phyloP scores from a whole-genome alignment of 2,329 filamentous ascomycete genomes.

The Zymoseptoria passerinii region DNA sequence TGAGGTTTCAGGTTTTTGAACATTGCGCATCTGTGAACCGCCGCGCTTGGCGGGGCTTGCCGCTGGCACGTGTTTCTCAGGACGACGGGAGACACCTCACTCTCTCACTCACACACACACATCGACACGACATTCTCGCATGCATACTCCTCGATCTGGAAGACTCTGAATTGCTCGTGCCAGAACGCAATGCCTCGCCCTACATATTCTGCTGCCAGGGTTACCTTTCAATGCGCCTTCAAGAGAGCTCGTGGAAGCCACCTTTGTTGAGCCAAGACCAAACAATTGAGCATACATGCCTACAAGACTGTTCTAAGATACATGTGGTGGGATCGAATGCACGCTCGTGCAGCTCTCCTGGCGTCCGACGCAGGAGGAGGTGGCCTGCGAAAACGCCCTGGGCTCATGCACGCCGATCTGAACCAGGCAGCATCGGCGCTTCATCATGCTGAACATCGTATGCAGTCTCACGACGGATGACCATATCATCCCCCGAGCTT shows the following conservation, averaged over 20 bases:
- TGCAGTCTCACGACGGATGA: slow-evolving; percentile 22
- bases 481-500: slow-evolving; percentile 20
- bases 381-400: background rate
- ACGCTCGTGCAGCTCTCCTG: slow-evolving; percentile 1
- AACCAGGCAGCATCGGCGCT: slow-evolving; percentile 15
- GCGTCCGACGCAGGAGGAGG: background rate
- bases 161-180: background rate
- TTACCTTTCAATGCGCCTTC: background rate
- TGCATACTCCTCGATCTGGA: background rate
- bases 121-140: background rate
- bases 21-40: background rate
- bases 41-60: background rate
- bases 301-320: background rate
- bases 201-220: background rate
- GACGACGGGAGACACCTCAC: too few relatives aligned
- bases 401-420: slow-evolving; percentile 8
- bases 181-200: background rate
- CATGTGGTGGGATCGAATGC: background rate
- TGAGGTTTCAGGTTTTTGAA: too few relatives aligned
- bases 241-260: too few relatives aligned
- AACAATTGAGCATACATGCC: background rate
- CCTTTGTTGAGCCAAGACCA: background rate
- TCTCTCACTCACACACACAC: background rate
- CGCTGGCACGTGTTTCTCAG: background rate
- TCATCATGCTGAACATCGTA: slow-evolving; percentile 21